These are phyloP conservation scores for Dioscorea dumetorum DNA, from an alignment of 106 monocot genomes.

Conservation along the genomic window DNA sequence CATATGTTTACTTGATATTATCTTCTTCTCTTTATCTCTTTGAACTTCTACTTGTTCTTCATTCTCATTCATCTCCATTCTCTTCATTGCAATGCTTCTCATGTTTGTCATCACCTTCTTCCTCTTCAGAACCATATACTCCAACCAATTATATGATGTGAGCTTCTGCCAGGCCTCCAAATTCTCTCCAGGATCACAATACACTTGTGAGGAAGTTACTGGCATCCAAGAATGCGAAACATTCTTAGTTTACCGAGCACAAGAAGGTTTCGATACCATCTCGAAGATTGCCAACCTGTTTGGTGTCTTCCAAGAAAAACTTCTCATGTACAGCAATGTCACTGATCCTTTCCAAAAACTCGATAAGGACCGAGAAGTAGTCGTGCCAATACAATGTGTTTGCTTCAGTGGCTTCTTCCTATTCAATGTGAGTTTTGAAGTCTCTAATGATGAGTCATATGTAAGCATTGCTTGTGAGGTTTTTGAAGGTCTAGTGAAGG, in stretches of 20 bases:
- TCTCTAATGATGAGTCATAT: background rate
- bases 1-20: background rate
- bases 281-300: constrained; percentile 16
- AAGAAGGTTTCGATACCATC: constrained; percentile 9
- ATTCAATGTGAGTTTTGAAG: constrained; percentile 1
- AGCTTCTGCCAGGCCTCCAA: background rate
- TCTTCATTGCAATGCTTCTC: background rate
- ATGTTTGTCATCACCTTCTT: background rate
- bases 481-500: constrained; percentile 23
- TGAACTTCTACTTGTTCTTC: background rate
- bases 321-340: constrained; percentile 14
- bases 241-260: constrained; percentile 23
- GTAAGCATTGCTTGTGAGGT: constrained; percentile 11
- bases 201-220: constrained; percentile 4
- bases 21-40: background rate
- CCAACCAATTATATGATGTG: constrained; percentile 13
- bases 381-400: constrained; percentile 17
- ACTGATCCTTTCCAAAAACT: constrained; percentile 10
- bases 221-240: constrained; percentile 7
- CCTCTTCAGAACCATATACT: background rate
- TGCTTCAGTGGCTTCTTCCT: constrained; percentile 12
- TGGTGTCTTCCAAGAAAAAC: background rate
- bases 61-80: background rate
- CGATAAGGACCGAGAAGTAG: constrained; percentile 11
- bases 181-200: constrained; percentile 2